Conservation (phyloP, 2,329 filamentous ascomycete genomes). For the Ophiostoma angusticollis region DNA sequence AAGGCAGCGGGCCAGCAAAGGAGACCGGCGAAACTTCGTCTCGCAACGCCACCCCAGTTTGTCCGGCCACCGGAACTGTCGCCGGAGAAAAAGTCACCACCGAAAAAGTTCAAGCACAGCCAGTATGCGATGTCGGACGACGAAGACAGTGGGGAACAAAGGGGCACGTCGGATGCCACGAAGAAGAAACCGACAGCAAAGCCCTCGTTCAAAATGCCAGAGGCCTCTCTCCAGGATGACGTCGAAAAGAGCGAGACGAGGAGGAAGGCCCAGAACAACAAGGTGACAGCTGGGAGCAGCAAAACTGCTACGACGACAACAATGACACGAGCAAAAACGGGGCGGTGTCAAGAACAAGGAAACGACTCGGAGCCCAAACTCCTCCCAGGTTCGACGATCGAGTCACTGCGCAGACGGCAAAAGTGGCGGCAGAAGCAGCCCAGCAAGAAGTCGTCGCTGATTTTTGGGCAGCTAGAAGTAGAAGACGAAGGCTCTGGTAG, state of each 20-base stretch:
- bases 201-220: no score
- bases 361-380: not conserved
- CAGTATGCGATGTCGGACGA: not conserved
- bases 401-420: not conserved
- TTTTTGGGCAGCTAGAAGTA: not conserved
- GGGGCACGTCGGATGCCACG: no score
- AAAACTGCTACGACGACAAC: not conserved
- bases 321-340: not conserved
- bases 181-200: not conserved
- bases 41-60: not conserved
- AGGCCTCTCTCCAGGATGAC: no score
- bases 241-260: not conserved
- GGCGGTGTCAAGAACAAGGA: not conserved
- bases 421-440: conserved; percentile 1
- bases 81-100: not conserved
- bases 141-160: no score
- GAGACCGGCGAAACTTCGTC: no score
- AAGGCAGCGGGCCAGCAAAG: not conserved
- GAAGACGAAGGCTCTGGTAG: no score
- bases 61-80: conserved; percentile 2
- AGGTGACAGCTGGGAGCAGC: not conserved
- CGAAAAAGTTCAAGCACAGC: conserved; percentile 7
- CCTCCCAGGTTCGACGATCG: not conserved
- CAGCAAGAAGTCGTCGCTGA: not conserved
- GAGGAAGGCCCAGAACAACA: not conserved